These are phyloP conservation scores for Apiospora pterosperma DNA, from an alignment of 2,329 filamentous ascomycete species.

Conservation along the genomic window DNA sequence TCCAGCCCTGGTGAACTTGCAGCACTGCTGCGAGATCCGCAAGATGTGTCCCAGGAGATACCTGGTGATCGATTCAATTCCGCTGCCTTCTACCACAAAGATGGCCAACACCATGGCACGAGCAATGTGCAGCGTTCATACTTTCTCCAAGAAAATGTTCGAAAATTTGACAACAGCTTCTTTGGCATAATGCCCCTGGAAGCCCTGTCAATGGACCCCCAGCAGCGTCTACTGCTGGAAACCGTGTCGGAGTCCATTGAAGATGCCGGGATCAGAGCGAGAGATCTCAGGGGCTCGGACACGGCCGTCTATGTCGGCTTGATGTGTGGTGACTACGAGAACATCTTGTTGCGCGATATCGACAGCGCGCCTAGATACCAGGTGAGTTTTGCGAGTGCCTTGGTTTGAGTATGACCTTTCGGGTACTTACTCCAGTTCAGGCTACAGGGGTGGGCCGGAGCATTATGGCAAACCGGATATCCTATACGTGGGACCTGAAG, in stretches of 20 bases:
- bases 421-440: too few species aligned
- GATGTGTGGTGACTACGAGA: constrained; percentile 21
- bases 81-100: constrained; percentile 11
- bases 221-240: constrained; percentile 34
- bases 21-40: constrained; percentile 4
- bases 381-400: too few species aligned
- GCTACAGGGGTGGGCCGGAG: constrained; percentile 29
- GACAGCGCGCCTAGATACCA: constrained; percentile 22
- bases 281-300: constrained; percentile 6
- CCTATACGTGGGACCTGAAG: constrained; percentile 36
- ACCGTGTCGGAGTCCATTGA: constrained; percentile 37
- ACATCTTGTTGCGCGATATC: constrained; percentile 21
- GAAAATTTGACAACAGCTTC: constrained; percentile 35
- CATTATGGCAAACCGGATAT: constrained; percentile 37
- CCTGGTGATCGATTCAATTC: constrained; percentile 14
- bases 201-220: constrained; percentile 34
- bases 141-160: constrained; percentile 16
- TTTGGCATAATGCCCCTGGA: constrained; percentile 35
- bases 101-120: constrained; percentile 19
- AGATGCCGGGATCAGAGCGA: constrained; percentile 7
- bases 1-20: constrained; percentile 6
- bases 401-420: too few species aligned
- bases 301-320: constrained; percentile 20
- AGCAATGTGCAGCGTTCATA: constrained; percentile 20
- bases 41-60: constrained; percentile 10